These are phyloP conservation scores for Mucor plumbeus DNA, from an alignment of 371 early-diverging fungal genomes.

Conservation along the genomic window DNA sequence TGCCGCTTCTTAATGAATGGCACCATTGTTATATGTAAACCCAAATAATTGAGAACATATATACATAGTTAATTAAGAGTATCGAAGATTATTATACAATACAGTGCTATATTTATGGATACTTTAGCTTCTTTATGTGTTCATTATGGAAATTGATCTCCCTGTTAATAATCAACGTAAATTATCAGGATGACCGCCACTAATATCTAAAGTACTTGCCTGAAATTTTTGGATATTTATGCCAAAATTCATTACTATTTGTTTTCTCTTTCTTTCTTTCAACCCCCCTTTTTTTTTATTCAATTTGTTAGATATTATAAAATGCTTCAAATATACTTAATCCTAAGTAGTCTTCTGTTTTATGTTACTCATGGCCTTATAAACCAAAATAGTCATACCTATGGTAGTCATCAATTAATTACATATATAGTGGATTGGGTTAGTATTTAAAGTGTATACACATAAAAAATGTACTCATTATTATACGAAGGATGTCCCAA, in stretches of 20 bases:
- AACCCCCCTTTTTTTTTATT: not conserved
- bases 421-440: constrained; percentile 55
- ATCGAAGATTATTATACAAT: not conserved
- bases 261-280: not conserved
- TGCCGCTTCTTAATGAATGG: constrained; percentile 2
- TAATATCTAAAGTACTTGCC: not conserved
- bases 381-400: constrained; percentile 14
- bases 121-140: not conserved
- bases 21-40: not conserved
- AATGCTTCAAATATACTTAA: not conserved
- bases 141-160: not conserved
- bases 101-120: too few species aligned
- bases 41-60: not conserved
- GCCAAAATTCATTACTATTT: not conserved
- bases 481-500: constrained; percentile 31
- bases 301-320: not conserved
- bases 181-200: constrained; percentile 6
- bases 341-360: not conserved
- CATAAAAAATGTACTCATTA: not conserved
- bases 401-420: constrained; percentile 25
- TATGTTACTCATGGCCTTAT: not conserved
- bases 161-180: not conserved
- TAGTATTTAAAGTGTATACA: not conserved
- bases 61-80: not conserved
- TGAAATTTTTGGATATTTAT: not conserved